Percentiles rank a stretch among this genome's conserved stretches.
phyloP scores from a whole-genome alignment of 2,329 filamentous ascomycete species.

The Monosporascus sp. region DNA sequence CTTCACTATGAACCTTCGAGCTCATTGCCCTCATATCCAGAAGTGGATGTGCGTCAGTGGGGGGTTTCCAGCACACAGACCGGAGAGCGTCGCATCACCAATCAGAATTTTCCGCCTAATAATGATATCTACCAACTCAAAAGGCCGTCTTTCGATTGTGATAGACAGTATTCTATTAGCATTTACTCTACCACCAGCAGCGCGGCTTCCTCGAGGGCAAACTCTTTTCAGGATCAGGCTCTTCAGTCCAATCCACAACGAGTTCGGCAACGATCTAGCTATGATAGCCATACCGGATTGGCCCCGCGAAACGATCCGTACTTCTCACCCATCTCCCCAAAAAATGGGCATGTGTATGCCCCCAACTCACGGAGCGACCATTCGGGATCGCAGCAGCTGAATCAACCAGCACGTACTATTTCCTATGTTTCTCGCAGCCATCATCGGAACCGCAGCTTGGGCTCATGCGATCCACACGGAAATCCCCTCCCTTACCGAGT shows the following conservation, averaged over 20 bases:
- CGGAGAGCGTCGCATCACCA: slow-evolving; percentile 13
- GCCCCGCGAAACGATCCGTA: slow-evolving; percentile 17
- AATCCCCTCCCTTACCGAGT: slow-evolving; percentile 41
- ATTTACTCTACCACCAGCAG: slow-evolving; percentile 20
- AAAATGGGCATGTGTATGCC: slow-evolving; percentile 15
- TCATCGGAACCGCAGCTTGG: slow-evolving; percentile 31
- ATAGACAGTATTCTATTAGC: slow-evolving; percentile 28
- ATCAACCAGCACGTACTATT: slow-evolving; percentile 26
- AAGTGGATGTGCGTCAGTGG: slow-evolving; percentile 20
- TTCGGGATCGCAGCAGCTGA: slow-evolving; percentile 21
- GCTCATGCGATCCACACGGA: slow-evolving; percentile 17
- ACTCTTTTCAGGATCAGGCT: slow-evolving; percentile 7
- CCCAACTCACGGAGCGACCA: slow-evolving; percentile 22
- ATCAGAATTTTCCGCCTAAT: slow-evolving; percentile 25
- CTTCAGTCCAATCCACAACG: slow-evolving; percentile 7
- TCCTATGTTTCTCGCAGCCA: slow-evolving; percentile 31
- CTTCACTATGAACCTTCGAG: neutral
- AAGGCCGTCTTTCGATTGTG: slow-evolving; percentile 20
- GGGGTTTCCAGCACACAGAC: slow-evolving; percentile 9
- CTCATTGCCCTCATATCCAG: neutral
- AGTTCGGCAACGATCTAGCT: slow-evolving; percentile 19
- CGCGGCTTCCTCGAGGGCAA: slow-evolving; percentile 8
- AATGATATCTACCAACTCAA: slow-evolving; percentile 18
- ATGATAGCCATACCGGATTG: slow-evolving; percentile 15
- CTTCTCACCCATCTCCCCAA: slow-evolving; percentile 10